A percentile compares a stretch with the other conserved stretches of the same genome.
These are phyloP conservation scores for Emergomyces orientalis DNA, from an alignment of 2,329 filamentous ascomycete genomes.

Conservation along the genomic window DNA sequence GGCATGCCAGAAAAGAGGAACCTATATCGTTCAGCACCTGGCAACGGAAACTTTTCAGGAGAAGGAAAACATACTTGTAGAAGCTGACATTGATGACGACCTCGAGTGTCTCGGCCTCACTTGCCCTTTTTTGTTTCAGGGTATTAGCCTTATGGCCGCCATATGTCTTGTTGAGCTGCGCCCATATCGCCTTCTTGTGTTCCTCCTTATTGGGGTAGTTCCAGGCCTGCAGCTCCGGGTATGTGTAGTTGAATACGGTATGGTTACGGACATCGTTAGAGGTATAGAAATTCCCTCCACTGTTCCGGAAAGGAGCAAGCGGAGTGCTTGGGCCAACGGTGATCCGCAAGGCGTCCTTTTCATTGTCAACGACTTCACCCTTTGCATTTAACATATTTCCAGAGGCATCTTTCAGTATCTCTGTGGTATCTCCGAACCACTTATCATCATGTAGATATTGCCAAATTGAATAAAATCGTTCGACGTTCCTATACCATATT, in stretches of 20 bases:
- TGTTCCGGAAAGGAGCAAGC: slow-evolving; percentile 5
- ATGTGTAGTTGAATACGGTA: slow-evolving; percentile 5
- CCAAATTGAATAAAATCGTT: slow-evolving; percentile 6
- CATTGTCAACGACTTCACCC: background rate
- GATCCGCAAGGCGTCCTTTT: background rate
- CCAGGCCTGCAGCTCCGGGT: slow-evolving; percentile 5
- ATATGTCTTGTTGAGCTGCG: background rate
- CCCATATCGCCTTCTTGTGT: background rate
- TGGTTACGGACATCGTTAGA: slow-evolving; percentile 6
- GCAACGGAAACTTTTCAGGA: background rate
- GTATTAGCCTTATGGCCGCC: background rate
- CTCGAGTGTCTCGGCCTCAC: background rate
- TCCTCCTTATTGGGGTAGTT: background rate
- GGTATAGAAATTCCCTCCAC: background rate
- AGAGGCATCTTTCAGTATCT: background rate
- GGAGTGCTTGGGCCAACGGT: slow-evolving; percentile 3
- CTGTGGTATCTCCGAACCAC: slow-evolving; percentile 4
- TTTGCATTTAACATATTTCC: slow-evolving; percentile 2
- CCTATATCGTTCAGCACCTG: background rate
- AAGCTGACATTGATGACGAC: slow-evolving; percentile 7
- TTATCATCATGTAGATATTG: slow-evolving; percentile 5
- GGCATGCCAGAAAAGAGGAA: slow-evolving; percentile 5
- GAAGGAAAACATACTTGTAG: background rate
- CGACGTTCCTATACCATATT: slow-evolving; percentile 2
- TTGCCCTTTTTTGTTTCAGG: background rate